Base-by-base conservation (phyloP, 2,329 filamentous ascomycete genomes). In the Aureobasidium sp. region DNA sequence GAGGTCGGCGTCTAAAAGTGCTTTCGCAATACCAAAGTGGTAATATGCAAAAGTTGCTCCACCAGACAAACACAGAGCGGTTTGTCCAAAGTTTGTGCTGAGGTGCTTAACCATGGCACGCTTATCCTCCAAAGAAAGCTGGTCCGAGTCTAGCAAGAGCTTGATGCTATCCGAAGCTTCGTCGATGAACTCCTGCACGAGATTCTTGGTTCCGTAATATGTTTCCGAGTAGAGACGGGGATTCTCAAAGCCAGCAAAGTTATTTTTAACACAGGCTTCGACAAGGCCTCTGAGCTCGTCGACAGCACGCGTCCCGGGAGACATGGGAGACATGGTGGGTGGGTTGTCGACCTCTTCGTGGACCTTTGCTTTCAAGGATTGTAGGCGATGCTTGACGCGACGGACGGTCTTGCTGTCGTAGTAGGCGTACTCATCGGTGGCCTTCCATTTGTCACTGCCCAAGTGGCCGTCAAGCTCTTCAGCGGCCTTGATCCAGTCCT, bases 21-120 rank as follows among this genome's bases (percentile, higher is more conserved):
- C 93, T 72, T 91, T 93, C 53, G 94, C 84, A 10, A 99, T 90
- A 11, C 94, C 94, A 65, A 97, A 91, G 73, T 99, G 94, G 72
- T 97, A 97, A 73, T 96, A 97, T 5, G 94, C 91, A 74, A 99
- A 97, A 0, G 89, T 90, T 3, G 93, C 94, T 0, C 94, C 94
- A 2, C 94, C 94, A 5, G 91, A 97, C 1, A 99, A 79, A 71
- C 93, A 99, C 3, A 99, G 80, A 0, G 94, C 94, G 6, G 93
- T 96, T 32, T 93, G 87, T 34, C 94, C 94, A 69, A 89, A 96
- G 72, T 97, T 97, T 61, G 90, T 90, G 63, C 91, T 86, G 44
- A 97, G 80, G 64, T 95, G 88, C 73, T 93, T 95, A 78, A 96
- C 96, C 49, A 96, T 79, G 5, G 80, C 78, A 52, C 89, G 83